Percentiles rank a stretch among this genome's conserved stretches.
Conservation (phyloP, 2,329 filamentous ascomycete species). For the Talaromyces sp. region DNA sequence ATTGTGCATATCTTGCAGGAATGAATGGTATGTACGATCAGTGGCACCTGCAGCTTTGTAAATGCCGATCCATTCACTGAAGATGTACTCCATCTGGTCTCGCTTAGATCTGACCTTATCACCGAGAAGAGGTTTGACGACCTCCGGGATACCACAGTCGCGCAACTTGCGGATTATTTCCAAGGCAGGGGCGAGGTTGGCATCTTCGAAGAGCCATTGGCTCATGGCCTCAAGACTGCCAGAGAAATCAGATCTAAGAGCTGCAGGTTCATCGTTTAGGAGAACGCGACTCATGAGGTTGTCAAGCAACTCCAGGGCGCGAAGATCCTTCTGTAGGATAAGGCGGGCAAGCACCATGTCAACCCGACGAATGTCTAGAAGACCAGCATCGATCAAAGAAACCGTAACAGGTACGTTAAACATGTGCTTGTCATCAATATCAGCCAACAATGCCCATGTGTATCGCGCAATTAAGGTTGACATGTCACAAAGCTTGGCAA, state of each 20-base stretch:
- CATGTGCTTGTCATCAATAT: slow-evolving; percentile 62
- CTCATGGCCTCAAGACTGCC: slow-evolving; percentile 79
- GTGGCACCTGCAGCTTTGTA: slow-evolving; percentile 75
- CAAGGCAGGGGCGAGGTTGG: slow-evolving; percentile 65
- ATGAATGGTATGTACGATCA: slow-evolving; percentile 71
- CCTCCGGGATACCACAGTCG: slow-evolving; percentile 58
- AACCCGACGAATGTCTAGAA: slow-evolving; percentile 66
- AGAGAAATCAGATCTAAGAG: slow-evolving; percentile 82
- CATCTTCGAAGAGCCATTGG: slow-evolving; percentile 76
- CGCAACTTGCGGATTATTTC: slow-evolving; percentile 69
- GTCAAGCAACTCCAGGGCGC: slow-evolving; percentile 77
- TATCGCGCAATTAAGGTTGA: slow-evolving; percentile 60
- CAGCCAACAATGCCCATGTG: slow-evolving; percentile 51
- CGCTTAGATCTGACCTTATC: slow-evolving; percentile 64
- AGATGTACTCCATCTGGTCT: slow-evolving; percentile 91
- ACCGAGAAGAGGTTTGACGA: slow-evolving; percentile 56
- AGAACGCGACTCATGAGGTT: slow-evolving; percentile 77
- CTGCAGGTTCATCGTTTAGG: slow-evolving; percentile 74
- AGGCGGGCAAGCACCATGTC: slow-evolving; percentile 74
- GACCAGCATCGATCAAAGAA: slow-evolving; percentile 60
- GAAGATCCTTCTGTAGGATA: slow-evolving; percentile 69
- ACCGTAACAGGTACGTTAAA: slow-evolving; percentile 65
- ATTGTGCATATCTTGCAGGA: slow-evolving; percentile 81
- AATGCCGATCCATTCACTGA: slow-evolving; percentile 91
- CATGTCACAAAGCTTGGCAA: slow-evolving; percentile 64